Percentiles rank a stretch among this genome's conserved stretches.
Evolutionary conservation across 108 stramenopile species (phyloP).

Genomic region (Nitzschia inconspicua): DNA sequence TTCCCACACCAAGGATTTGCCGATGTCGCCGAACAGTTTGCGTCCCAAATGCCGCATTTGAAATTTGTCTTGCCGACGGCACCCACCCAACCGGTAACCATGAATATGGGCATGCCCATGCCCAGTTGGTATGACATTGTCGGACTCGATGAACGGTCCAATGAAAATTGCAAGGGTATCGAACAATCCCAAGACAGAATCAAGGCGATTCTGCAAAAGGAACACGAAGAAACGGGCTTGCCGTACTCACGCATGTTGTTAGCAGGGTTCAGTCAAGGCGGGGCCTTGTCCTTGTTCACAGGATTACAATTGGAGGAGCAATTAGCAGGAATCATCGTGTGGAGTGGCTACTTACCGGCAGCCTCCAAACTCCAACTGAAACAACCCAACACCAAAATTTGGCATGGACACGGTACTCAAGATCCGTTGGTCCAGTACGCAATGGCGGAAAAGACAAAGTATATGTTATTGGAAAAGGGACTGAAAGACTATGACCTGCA

Average conservation of each 20-base stretch:
- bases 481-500: conserved; percentile 69
- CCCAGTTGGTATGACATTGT: conserved; percentile 92
- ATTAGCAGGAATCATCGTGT: conserved; percentile 77
- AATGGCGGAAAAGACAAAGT: conserved; percentile 74
- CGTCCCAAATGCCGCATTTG: conserved; percentile 61
- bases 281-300: conserved; percentile 80
- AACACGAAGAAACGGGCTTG: conserved; percentile 66
- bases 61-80: conserved; percentile 94
- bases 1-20: conserved; percentile 23
- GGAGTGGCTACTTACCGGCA: conserved; percentile 88
- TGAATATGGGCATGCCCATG: conserved; percentile 91
- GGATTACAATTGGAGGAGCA: conserved; percentile 83
- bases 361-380: conserved; percentile 61
- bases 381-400: conserved; percentile 63
- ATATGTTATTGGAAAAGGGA: conserved; percentile 46
- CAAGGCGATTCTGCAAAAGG: conserved; percentile 48
- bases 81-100: conserved; percentile 85
- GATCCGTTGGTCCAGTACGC: conserved; percentile 79
- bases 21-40: conserved; percentile 66
- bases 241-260: conserved; percentile 88
- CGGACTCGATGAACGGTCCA: conserved; percentile 82
- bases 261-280: conserved; percentile 94
- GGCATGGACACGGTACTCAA: conserved; percentile 86
- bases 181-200: conserved; percentile 53
- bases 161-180: conserved; percentile 86